A percentile compares a stretch with the other conserved stretches of the same genome.
phyloP scores from a whole-genome alignment of 352 stramenopile genomes.

The Blastocystis sp. region DNA sequence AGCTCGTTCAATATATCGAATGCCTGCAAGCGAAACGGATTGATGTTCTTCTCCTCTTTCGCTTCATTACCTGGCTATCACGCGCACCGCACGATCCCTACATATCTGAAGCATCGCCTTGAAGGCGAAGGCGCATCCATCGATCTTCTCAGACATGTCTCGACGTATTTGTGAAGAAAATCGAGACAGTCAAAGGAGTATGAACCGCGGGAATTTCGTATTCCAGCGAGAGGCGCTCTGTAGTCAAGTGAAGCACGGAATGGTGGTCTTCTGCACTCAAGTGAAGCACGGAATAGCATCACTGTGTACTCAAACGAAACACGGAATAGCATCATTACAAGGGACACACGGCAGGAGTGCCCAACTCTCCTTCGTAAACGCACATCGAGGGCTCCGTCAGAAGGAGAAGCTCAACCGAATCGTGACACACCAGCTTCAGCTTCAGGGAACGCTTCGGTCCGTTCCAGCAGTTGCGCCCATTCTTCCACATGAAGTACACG shows the following conservation, averaged over 20 bases:
- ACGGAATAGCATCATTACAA: background rate
- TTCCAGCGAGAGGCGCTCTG: background rate
- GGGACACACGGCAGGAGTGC: constrained; percentile 81
- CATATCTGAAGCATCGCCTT: constrained; percentile 62
- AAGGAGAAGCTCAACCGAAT: constrained; percentile 79
- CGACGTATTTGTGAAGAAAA: constrained; percentile 7
- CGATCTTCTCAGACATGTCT: constrained; percentile 66
- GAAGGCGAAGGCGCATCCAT: constrained; percentile 47
- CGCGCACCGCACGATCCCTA: background rate
- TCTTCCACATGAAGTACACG: constrained; percentile 78
- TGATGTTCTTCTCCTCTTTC: constrained; percentile 64
- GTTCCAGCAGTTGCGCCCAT: constrained; percentile 85
- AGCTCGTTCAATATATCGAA: constrained; percentile 69
- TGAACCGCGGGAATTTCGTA: background rate
- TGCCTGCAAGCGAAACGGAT: constrained; percentile 55
- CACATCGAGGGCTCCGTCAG: constrained; percentile 85
- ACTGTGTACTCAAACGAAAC: background rate
- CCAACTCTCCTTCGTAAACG: constrained; percentile 84
- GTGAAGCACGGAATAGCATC: background rate
- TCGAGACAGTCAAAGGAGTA: background rate
- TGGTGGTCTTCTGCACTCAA: no score
- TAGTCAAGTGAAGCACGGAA: background rate
- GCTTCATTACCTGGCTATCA: constrained; percentile 43
- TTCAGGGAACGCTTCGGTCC: constrained; percentile 83
- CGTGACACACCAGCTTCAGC: constrained; percentile 82